phyloP scores from a whole-genome alignment of 257 asterid genomes.

The Przewalskia tangutica region DNA sequence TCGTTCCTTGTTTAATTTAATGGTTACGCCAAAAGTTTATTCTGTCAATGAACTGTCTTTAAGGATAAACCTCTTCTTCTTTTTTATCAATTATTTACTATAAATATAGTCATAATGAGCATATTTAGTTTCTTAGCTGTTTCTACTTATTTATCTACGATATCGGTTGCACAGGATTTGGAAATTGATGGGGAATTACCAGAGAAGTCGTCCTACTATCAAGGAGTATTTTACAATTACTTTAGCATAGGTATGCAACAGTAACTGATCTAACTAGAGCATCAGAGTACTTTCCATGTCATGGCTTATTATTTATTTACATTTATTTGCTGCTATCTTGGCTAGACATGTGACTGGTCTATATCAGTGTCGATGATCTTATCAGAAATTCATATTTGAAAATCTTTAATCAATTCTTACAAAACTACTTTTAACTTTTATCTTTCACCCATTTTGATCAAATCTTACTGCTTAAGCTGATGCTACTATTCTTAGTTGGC shows the following conservation, averaged over 20 bases:
- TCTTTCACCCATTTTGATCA: not conserved
- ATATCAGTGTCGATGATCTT: not conserved
- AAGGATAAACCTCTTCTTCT: not conserved
- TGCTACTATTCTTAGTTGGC: not conserved
- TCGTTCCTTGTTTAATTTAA: not conserved
- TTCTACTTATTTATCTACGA: not conserved
- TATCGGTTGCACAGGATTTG: slow-evolving; percentile 44
- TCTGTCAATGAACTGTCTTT: not conserved
- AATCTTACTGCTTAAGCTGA: not conserved
- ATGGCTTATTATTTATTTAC: not conserved
- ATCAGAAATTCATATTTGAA: not conserved
- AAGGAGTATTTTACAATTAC: slow-evolving; percentile 92
- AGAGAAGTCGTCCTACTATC: slow-evolving; percentile 54
- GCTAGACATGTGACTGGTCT: not conserved
- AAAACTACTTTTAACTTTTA: not conserved
- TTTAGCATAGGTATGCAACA: slow-evolving; percentile 78
- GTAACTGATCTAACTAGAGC: not conserved
- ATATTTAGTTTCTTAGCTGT: not conserved
- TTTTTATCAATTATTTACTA: not conserved
- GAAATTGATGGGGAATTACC: slow-evolving; percentile 58
- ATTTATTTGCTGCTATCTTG: not conserved
- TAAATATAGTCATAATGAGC: not conserved
- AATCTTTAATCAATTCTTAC: not conserved
- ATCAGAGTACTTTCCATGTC: not conserved
- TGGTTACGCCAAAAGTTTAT: not conserved